Evolutionary conservation across 1,284 basidiomycete genomes (phyloP), one percentile per base, ranked within the genome.

Genomic region (Pseudozyma flocculosa): DNA sequence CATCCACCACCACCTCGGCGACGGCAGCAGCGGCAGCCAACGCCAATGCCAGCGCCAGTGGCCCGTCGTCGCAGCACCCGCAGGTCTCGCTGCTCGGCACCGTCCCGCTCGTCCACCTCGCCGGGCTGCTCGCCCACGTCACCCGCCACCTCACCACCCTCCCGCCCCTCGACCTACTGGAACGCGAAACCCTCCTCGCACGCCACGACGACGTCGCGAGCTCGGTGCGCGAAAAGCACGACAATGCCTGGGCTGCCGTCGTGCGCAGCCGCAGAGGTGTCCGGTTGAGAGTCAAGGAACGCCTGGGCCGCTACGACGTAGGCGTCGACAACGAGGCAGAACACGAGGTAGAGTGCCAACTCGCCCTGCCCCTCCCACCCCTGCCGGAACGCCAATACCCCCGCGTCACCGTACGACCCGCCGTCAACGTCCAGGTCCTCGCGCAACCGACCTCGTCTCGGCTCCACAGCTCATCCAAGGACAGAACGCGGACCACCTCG

Each of bases 181-280:
- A 65, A 23, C 48, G 49, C 23, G 62, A 65, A 21, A 57, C 51
- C 4, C 52, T 65, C 21, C 48, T 65, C 2, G 43, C 54, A 5
- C n/a, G 62, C 19, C 49, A 54, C 46, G 62, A 65, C 29, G 58
- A 65, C 42, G 46, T 40, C 15, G 41, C 58, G 3, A 61, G 58
- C 2, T 45, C 42, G 2, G 43, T 65, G 4, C 50, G 62, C 21
- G 62, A 65, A 45, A 65, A 54, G 41, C 58, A 58, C 49, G 58
- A 65, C 46, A 65, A 65, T 43, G 62, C 62, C 0, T 65, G 62
- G 62, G 54, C 57, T 14, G 51, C 48, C 19, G 62, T 65, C 9
- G 57, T 65, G 30, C 61, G 61, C 26, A 54, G 50, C 2, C 40
- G 62, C 0, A 39, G 41, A 7, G 54, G 54, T 0, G 54, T 65